phyloP scores from a whole-genome alignment of 192 early-diverging fungal genomes.

The Helicostylum pulchrum region DNA sequence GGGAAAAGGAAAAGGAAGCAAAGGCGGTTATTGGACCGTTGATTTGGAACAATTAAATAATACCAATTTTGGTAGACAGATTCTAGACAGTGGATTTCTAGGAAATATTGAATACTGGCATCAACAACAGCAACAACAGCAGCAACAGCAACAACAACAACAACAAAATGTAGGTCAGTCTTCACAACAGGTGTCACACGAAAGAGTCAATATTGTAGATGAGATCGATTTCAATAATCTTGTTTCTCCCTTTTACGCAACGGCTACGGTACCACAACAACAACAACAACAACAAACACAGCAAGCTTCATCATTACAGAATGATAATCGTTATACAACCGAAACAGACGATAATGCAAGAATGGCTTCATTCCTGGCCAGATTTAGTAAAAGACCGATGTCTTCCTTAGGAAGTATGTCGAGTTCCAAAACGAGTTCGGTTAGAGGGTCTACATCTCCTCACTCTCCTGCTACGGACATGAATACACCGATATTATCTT shows the following conservation, averaged over 20 bases:
- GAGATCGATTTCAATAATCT: constrained; percentile 25
- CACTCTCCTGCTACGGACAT: constrained; percentile 21
- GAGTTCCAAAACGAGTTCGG: constrained; percentile 26
- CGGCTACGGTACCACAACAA: not conserved
- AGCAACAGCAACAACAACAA: not conserved
- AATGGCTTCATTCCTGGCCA: constrained; percentile 8
- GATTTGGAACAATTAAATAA: constrained; percentile 26
- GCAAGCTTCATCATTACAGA: not conserved
- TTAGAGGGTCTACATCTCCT: constrained; percentile 20
- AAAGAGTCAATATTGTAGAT: constrained; percentile 1
- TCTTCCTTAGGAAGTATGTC: constrained; percentile 10
- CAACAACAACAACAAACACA: constrained; percentile 1
- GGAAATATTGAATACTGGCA: constrained; percentile 28
- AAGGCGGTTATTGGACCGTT: constrained; percentile 68
- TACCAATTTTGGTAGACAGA: constrained; percentile 31
- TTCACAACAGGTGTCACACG: not conserved
- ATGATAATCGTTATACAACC: constrained; percentile 3
- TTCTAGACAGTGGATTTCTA: constrained; percentile 27
- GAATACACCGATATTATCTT: constrained; percentile 22
- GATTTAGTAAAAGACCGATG: constrained; percentile 20
- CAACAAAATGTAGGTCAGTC: not conserved
- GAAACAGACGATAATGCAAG: constrained; percentile 8
- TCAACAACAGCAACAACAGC: constrained; percentile 11
- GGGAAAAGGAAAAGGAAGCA: constrained; percentile 55
- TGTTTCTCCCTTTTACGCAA: constrained; percentile 18